Percentiles rank a stretch among this genome's conserved stretches.
These are phyloP conservation scores for Dalbergia cochinchinensis DNA, from an alignment of 306 rosid species.

Conservation along the genomic window DNA sequence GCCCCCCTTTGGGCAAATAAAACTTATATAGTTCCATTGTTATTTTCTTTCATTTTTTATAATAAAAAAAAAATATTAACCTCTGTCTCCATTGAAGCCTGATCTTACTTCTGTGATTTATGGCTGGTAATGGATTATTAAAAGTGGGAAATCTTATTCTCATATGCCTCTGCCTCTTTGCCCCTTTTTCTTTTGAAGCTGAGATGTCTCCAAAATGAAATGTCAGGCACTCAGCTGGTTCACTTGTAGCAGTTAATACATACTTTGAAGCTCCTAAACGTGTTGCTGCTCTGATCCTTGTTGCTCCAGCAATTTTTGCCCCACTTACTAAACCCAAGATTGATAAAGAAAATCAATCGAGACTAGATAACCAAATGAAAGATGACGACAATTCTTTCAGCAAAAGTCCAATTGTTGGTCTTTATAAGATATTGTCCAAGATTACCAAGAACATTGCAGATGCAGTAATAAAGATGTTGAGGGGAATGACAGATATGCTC, in stretches of 20 bases:
- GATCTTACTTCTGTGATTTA: slow-evolving; percentile 2
- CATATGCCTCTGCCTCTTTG: not conserved
- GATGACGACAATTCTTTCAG: slow-evolving; percentile 48
- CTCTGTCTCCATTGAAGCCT: slow-evolving; percentile 14
- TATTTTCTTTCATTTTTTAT: not conserved
- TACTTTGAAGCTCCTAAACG: slow-evolving; percentile 92
- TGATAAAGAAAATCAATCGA: slow-evolving; percentile 50
- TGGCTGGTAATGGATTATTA: not conserved
- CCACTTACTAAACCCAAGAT: slow-evolving; percentile 54
- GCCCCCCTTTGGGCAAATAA: slow-evolving; percentile 23
- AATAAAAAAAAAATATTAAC: not conserved
- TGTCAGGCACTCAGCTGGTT: slow-evolving; percentile 96
- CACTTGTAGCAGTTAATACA: slow-evolving; percentile 77
- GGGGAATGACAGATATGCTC: slow-evolving; percentile 57
- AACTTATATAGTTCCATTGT: not conserved
- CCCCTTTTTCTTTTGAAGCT: slow-evolving; percentile 31
- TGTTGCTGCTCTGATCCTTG: slow-evolving; percentile 85
- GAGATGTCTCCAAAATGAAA: slow-evolving; percentile 41
- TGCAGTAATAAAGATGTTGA: slow-evolving; percentile 59
- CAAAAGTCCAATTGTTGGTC: slow-evolving; percentile 57
- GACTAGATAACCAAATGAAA: slow-evolving; percentile 52
- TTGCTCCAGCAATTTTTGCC: slow-evolving; percentile 90
- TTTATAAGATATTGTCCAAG: slow-evolving; percentile 61
- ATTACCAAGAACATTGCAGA: slow-evolving; percentile 53
- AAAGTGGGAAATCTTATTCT: slow-evolving; percentile 13